Evolutionary conservation across 805 yeast genomes (phyloP), one percentile per base, ranked within the genome.

Genomic region (Candida michaelii): DNA sequence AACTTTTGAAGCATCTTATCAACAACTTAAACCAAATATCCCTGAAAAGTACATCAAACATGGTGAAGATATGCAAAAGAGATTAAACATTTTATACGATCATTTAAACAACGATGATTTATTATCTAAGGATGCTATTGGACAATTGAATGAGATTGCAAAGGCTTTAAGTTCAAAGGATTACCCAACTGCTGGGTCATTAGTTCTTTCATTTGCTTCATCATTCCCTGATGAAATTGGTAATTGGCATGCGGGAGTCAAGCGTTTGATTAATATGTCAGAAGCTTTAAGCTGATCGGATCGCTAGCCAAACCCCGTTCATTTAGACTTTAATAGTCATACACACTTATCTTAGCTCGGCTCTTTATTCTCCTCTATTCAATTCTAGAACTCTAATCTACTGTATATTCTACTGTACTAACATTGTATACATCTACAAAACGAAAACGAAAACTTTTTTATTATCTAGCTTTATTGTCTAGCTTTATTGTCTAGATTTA

Each of bases 221-320:
- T 74, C 77, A 27, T 74, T 78, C 48, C 75, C 83, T 17, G 79
- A 76, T 17, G 95, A 90, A 62, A 79, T 85, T 49, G 97, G 96
- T 11, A 81, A 84, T 55, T 93, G 99, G 99, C 79, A 85, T 69
- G 79, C 85, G 24, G 99, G 99, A 53, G 83, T 93, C 36, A 89
- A 85, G 63, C 80, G 97, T 53, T 74, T 93, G 48, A 80, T 91
- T 47, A 84, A 83, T 48, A 87, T 93, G 77, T 79, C 71, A 3
- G 74, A 70, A 48, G 74, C 71, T 11, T 50, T 62, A 50, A 52
- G 52, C 19, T 58, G 8, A 8, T 6, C 23, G 23, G 10, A 17
- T n/a, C n/a, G n/a, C n/a, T n/a, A n/a, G n/a, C n/a, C n/a, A n/a
- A n/a, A n/a, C n/a, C n/a, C n/a, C n/a, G n/a, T n/a, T n/a, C n/a